These are phyloP conservation scores for Primulina huaijiensis DNA, from an alignment of 257 asterid species.

Conservation along the genomic window DNA sequence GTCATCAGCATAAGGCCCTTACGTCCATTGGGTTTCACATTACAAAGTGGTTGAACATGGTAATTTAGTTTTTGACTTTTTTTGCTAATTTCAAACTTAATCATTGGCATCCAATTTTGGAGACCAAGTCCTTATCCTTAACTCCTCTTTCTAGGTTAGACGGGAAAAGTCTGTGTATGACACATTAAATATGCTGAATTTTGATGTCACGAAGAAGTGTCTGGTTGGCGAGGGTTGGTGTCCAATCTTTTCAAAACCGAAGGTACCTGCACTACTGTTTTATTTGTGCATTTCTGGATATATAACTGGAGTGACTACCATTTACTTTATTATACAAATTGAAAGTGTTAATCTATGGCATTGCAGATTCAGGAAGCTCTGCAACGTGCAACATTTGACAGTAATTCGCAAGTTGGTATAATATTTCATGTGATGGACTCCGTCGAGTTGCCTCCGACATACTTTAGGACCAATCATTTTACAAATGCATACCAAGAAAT, in stretches of 20 bases:
- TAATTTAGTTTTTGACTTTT: constrained; percentile 26
- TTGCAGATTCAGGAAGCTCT: constrained; percentile 89
- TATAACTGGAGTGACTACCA: constrained; percentile 18
- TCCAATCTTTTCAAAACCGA: constrained; percentile 78
- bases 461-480: constrained; percentile 73
- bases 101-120: constrained; percentile 13
- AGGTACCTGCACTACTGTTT: constrained; percentile 42
- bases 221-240: constrained; percentile 99
- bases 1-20: constrained; percentile 78
- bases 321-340: constrained; percentile 23
- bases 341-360: constrained; percentile 26
- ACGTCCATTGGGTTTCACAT: constrained; percentile 76
- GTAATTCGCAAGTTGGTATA: constrained; percentile 90
- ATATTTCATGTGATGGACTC: constrained; percentile 93
- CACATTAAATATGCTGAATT: constrained; percentile 87
- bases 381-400: constrained; percentile 88
- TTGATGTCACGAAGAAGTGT: constrained; percentile 97
- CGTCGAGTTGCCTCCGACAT: constrained; percentile 86
- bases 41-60: constrained; percentile 79
- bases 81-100: constrained; percentile 10
- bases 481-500: constrained; percentile 92
- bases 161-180: constrained; percentile 95
- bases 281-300: constrained; percentile 17
- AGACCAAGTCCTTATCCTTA: constrained; percentile 26
- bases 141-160: constrained; percentile 63